Evolutionary conservation across 2,329 filamentous ascomycete species (phyloP).

Genomic region (Chrysosporium keratinophilum): DNA sequence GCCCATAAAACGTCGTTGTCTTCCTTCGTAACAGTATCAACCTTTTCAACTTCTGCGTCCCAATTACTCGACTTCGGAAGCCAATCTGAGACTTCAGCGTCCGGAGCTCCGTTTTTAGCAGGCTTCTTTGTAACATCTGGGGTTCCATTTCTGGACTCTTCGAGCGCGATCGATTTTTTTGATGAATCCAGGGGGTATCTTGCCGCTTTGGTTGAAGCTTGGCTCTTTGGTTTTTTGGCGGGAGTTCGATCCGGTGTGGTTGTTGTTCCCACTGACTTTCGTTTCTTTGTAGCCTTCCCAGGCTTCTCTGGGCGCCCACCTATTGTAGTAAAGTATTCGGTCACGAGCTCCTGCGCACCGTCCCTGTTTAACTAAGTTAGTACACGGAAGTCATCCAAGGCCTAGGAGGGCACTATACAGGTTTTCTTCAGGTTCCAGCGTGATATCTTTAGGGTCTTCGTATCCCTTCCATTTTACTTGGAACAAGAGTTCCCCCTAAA

Average conservation of each 20-base stretch:
- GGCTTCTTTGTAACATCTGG: constrained; percentile 14
- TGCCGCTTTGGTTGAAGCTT: not conserved
- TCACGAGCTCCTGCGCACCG: constrained; percentile 31
- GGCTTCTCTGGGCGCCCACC: constrained; percentile 33
- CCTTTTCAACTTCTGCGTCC: constrained; percentile 33
- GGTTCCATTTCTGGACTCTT: constrained; percentile 16
- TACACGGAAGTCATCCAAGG: not conserved
- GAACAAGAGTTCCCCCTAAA: constrained; percentile 31
- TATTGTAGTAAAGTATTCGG: constrained; percentile 33
- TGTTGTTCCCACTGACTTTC: constrained; percentile 21
- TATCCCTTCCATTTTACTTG: constrained; percentile 42
- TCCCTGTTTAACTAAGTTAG: constrained; percentile 25
- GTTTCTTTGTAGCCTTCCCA: constrained; percentile 18
- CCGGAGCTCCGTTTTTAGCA: too few species aligned
- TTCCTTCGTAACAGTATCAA: constrained; percentile 38
- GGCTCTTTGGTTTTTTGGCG: constrained; percentile 23
- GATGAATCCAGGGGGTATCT: not conserved
- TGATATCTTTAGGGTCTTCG: constrained; percentile 34
- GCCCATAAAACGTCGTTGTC: constrained; percentile 27
- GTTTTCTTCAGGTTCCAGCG: constrained; percentile 39
- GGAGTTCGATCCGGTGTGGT: constrained; percentile 22
- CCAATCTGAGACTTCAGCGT: constrained; percentile 25
- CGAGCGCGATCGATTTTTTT: not conserved
- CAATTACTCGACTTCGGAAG: constrained; percentile 33
- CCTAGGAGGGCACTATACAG: constrained; percentile 21